These are phyloP conservation scores for Lithospermum erythrorhizon DNA, from an alignment of 257 asterid genomes.

Conservation along the genomic window DNA sequence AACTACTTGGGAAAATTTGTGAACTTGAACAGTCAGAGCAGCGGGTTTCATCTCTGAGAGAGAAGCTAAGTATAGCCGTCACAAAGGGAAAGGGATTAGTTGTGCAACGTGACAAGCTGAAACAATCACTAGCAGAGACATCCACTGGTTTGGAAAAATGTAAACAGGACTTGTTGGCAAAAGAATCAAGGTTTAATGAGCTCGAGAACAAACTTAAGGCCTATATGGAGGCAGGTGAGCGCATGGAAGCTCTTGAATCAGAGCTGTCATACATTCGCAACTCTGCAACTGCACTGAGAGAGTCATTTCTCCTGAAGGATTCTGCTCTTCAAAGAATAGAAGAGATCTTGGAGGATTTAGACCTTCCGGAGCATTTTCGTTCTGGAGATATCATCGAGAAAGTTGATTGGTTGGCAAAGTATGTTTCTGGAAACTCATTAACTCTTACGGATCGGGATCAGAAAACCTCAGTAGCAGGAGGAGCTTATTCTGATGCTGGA, in stretches of 20 bases:
- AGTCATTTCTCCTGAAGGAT: slow-evolving; percentile 90
- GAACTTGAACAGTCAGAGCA: slow-evolving; percentile 90
- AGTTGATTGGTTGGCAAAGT: slow-evolving; percentile 82
- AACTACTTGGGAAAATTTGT: slow-evolving; percentile 46
- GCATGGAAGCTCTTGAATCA: slow-evolving; percentile 94
- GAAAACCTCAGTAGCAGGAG: slow-evolving; percentile 44
- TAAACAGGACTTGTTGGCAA: slow-evolving; percentile 62
- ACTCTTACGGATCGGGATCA: slow-evolving; percentile 53
- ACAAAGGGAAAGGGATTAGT: slow-evolving; percentile 93
- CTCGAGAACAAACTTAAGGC: slow-evolving; percentile 71
- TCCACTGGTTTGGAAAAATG: slow-evolving; percentile 64
- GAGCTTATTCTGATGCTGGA: slow-evolving; percentile 52
- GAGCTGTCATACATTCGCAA: slow-evolving; percentile 94
- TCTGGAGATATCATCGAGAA: slow-evolving; percentile 73
- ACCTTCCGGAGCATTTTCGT: slow-evolving; percentile 85
- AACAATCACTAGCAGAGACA: slow-evolving; percentile 73
- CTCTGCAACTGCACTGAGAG: slow-evolving; percentile 89
- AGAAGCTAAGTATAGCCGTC: slow-evolving; percentile 92
- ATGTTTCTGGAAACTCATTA: slow-evolving; percentile 42
- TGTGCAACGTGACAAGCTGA: slow-evolving; percentile 82
- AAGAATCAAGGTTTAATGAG: slow-evolving; percentile 65
- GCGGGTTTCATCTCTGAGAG: slow-evolving; percentile 82
- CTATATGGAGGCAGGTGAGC: slow-evolving; percentile 91
- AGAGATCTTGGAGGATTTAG: slow-evolving; percentile 87
- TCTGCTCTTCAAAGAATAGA: slow-evolving; percentile 87